Conservation (phyloP, 2,329 filamentous ascomycete genomes). For the Xylariales sp. region DNA sequence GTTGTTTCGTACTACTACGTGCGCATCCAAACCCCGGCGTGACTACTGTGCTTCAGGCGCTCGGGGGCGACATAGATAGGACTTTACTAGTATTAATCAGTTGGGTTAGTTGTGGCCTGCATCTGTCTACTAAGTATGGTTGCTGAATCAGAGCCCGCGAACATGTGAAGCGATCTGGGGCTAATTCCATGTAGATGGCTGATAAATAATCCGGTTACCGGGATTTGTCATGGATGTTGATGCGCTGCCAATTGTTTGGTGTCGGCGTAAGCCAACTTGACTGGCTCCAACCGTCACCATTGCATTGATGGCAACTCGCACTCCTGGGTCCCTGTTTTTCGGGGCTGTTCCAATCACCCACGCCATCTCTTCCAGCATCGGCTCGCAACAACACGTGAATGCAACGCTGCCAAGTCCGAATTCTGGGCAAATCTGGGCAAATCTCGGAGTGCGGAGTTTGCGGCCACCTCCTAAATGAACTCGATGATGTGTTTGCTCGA, state of each 20-base stretch:
- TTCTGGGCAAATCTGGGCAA: conserved; percentile 31
- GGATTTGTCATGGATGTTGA: conserved; percentile 28
- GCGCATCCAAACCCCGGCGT: conserved; percentile 4
- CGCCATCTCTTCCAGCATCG: conserved; percentile 9
- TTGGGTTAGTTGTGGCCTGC: conserved; percentile 10
- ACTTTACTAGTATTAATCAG: not conserved
- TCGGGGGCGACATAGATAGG: conserved; percentile 2
- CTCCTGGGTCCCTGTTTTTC: not conserved
- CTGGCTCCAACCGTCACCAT: conserved; percentile 21
- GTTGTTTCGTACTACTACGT: conserved; percentile 3
- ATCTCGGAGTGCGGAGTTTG: conserved; percentile 35
- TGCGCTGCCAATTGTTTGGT: conserved; percentile 6
- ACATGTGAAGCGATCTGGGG: conserved; percentile 24
- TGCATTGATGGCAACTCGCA: conserved; percentile 25
- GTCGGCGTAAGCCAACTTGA: conserved; percentile 13
- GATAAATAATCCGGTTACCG: conserved; percentile 25
- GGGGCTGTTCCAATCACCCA: conserved; percentile 13
- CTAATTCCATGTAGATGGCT: conserved; percentile 8
- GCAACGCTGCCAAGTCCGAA: conserved; percentile 18
- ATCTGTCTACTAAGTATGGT: not conserved
- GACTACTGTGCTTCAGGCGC: conserved; percentile 13
- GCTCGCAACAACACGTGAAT: conserved; percentile 36
- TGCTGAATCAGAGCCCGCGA: conserved; percentile 28
- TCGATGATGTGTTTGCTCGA: conserved; percentile 30
- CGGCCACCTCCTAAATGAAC: conserved; percentile 18